Evolutionary conservation across 805 yeast genomes (phyloP), one percentile per base, ranked within the genome.

Genomic region (Nakazawaea molendinolei): DNA sequence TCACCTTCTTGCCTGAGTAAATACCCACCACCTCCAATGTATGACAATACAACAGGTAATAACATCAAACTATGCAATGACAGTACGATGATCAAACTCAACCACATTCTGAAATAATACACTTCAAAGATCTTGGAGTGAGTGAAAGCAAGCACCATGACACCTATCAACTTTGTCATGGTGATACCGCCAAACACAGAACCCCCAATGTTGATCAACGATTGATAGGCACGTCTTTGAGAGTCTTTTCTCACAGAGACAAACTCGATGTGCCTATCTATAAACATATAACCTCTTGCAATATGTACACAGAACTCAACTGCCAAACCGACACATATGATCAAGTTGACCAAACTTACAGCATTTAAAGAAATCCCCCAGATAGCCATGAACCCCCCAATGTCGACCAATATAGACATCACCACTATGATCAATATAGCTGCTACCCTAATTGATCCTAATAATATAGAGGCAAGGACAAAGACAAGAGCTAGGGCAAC

Each of bases 81-180:
- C 1, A 95, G 95, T 38, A 84, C 63, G 1, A 82, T 43, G 7
- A 90, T 80, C 41, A 90, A 65, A 1, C 87, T 66, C 9, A 84
- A 60, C 97, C 97, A 90, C 96, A 90, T 89, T 42, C 95, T 64
- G 67, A 90, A 90, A 55, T 92, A 90, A 57, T 86, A 90, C 2
- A 90, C 74, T 46, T 86, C 94, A 56, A 90, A 92, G 21, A 90
- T 89, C 55, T 82, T 78, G 14, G 95, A 85, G 44, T 74, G 65
- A 0, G 97, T 86, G 55, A 89, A 87, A 5, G 94, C 95, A 25
- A 90, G 62, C 8, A 90, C 95, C 18, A 69, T 57, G 1, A 90
- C 86, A 1, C 98, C 98, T 46, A 92, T 78, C 16, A 90, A 59
- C 52, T 90, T 90, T 1, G 97, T 92, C 45, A 86, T 52, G 3